These are phyloP conservation scores for Yamadazyma taylorii DNA, from an alignment of 1,139 yeast genomes.

Conservation along the genomic window DNA sequence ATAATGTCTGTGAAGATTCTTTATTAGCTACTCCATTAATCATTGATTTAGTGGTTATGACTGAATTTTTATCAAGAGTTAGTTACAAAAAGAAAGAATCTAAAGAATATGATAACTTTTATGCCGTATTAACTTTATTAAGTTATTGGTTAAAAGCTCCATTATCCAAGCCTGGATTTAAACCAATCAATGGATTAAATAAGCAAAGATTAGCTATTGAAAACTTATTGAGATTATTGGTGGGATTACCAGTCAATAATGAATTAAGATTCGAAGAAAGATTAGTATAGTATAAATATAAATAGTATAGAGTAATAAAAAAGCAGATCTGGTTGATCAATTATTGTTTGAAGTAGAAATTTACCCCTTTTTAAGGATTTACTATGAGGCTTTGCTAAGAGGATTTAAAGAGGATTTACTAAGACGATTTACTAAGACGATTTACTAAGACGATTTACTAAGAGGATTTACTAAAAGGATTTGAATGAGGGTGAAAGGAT, in stretches of 20 bases:
- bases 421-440: too few species aligned
- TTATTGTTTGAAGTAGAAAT: too few species aligned
- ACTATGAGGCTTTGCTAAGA: too few species aligned
- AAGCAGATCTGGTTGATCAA: too few species aligned
- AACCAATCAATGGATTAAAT: conserved; percentile 90
- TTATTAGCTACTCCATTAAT: conserved; percentile 92
- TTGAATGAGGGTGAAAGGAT: too few species aligned
- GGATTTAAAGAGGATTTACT: too few species aligned
- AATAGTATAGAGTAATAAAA: too few species aligned
- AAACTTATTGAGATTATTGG: conserved; percentile 83
- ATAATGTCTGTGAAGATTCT: conserved; percentile 96
- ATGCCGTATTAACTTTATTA: conserved; percentile 83
- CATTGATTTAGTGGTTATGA: conserved; percentile 84
- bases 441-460: too few species aligned
- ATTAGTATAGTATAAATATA: too few species aligned
- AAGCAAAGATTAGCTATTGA: conserved; percentile 93
- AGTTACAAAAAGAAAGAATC: conserved; percentile 59
- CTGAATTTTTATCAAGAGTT: conserved; percentile 88
- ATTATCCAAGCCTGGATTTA: conserved; percentile 84
- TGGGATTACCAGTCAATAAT: conserved; percentile 86
- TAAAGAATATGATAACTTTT: conserved; percentile 61
- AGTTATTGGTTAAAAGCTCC: conserved; percentile 98
- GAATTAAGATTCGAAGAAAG: conserved; percentile 95
- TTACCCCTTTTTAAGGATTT: too few species aligned
- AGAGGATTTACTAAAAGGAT: too few species aligned